Evolutionary conservation across 2,329 filamentous ascomycete species (phyloP), one percentile per base, ranked within the genome.

Genomic region (Zymoseptoria passerinii): DNA sequence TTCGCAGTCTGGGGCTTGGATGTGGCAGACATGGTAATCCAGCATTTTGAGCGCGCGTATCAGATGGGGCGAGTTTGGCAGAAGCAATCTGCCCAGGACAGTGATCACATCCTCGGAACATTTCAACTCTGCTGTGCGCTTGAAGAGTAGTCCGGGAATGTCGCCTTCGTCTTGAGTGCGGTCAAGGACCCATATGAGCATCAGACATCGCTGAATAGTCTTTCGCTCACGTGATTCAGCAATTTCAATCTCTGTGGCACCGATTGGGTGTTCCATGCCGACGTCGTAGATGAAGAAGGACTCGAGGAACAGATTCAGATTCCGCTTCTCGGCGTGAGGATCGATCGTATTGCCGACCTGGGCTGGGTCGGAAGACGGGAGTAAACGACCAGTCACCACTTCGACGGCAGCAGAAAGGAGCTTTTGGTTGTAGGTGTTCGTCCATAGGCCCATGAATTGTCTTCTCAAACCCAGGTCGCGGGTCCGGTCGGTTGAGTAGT

Each of bases 181-280:
- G 64, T 87, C 84, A 10, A 87, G 75, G 16, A 87, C 73, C 56
- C 80, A 74, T 53, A 86, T 74, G 2, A 86, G 76, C 80, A 85
- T 81, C 50, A 85, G 72, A 64, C 81, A 83, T 35, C 82, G 78
- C 48, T 83, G 72, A 10, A 82, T 72, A 2, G 80, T 84, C 53
- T 81, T 80, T 59, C 78, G 77, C 75, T 83, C 83, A 28, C 63
- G 61, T 6, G 48, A 16, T 44, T 60, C 61, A 35, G 8, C 50
- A 28, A 52, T 28, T 2, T 27, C 13, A 6, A 13, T 13, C 35
- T 52, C 54, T 18, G 9, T 59, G n/a, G 40, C 28, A 19, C 28
- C 53, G n/a, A 59, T 51, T 50, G 20, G 44, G 10, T 9, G 44
- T 13, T 58, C 57, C 2, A 55, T 74, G 67, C 85, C 83, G 63